Percentiles rank a stretch among this genome's conserved stretches.
Conservation (phyloP, 768 basidiomycete species). For the Mrakia gelida region DNA sequence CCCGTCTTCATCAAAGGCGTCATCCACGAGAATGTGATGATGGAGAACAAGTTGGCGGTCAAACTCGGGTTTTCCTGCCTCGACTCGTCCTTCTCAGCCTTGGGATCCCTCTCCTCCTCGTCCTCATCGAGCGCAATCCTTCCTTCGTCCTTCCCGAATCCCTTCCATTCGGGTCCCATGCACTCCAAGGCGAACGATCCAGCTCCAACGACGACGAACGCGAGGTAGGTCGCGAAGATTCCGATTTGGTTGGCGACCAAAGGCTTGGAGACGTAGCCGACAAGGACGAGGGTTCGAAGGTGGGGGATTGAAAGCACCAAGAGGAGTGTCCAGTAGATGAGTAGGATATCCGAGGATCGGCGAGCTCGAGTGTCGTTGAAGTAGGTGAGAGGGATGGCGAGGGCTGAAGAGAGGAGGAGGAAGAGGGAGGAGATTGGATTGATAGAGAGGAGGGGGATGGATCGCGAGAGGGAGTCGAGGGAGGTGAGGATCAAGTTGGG, state of each 20-base stretch:
- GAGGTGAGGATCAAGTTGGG: constrained; percentile 51
- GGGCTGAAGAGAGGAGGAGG: constrained; percentile 40
- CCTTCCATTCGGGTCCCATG: constrained; percentile 56
- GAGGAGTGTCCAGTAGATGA: constrained; percentile 80
- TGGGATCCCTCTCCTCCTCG: constrained; percentile 22
- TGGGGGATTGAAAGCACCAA: constrained; percentile 53
- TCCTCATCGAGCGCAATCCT: constrained; percentile 33
- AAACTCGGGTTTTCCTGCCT: constrained; percentile 29
- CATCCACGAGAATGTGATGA: constrained; percentile 76
- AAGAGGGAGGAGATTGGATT: constrained; percentile 58
- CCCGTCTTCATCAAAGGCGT: constrained; percentile 54
- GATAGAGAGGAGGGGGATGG: constrained; percentile 47
- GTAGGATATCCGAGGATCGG: constrained; percentile 63
- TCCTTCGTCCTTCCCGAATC: constrained; percentile 17
- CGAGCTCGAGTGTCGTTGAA: constrained; percentile 67
- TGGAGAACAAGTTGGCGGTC: constrained; percentile 31
- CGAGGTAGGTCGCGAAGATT: constrained; percentile 38
- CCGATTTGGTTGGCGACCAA: constrained; percentile 31
- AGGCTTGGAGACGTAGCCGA: constrained; percentile 36
- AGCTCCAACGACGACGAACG: constrained; percentile 46
- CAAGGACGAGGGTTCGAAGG: constrained; percentile 54
- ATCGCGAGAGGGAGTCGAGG: constrained; percentile 51
- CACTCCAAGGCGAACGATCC: constrained; percentile 64
- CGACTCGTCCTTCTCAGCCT: neutral
- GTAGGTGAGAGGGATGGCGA: constrained; percentile 53